A percentile compares a stretch with the other conserved stretches of the same genome.
Evolutionary conservation across 1,284 basidiomycete species (phyloP).

Genomic region (Ustilago vetiveriae): DNA sequence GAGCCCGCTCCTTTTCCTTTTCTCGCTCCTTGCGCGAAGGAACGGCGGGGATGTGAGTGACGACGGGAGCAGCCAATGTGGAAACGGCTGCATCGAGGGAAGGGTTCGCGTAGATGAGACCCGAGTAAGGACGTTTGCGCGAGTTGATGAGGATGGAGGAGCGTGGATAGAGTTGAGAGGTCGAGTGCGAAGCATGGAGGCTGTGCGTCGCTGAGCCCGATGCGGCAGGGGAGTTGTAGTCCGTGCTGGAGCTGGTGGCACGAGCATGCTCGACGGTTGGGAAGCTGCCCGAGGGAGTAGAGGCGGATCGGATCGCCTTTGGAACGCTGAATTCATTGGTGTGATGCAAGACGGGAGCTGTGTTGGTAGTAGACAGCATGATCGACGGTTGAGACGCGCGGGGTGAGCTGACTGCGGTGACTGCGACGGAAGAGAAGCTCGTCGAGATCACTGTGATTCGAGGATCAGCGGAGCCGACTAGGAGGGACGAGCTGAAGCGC

Average conservation of each 20-base stretch:
- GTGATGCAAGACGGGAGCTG: constrained; percentile 26
- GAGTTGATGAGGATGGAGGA: constrained; percentile 49
- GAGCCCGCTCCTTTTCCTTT: constrained; percentile 45
- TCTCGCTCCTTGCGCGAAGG: constrained; percentile 43
- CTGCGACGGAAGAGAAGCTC: not conserved
- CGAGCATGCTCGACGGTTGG: constrained; percentile 23
- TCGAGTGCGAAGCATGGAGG: constrained; percentile 23
- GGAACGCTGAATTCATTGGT: constrained; percentile 26
- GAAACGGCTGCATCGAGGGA: constrained; percentile 1
- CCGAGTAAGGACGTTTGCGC: constrained; percentile 35
- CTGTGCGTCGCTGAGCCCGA: constrained; percentile 13
- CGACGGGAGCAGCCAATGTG: constrained; percentile 39
- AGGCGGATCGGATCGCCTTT: constrained; percentile 27
- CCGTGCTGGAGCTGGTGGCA: constrained; percentile 35
- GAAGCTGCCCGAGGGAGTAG: constrained; percentile 26
- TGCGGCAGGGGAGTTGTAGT: constrained; percentile 13
- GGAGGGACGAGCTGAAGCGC: no score
- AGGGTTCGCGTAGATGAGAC: constrained; percentile 33
- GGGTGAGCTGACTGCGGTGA: not conserved
- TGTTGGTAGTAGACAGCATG: constrained; percentile 37
- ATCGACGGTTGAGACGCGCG: not conserved
- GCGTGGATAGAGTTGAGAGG: constrained; percentile 27
- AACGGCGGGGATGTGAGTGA: constrained; percentile 47
- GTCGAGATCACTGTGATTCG: not conserved
- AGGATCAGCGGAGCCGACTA: no score